Conservation (phyloP, 805 yeast genomes). For the Candida jianshihensis region DNA sequence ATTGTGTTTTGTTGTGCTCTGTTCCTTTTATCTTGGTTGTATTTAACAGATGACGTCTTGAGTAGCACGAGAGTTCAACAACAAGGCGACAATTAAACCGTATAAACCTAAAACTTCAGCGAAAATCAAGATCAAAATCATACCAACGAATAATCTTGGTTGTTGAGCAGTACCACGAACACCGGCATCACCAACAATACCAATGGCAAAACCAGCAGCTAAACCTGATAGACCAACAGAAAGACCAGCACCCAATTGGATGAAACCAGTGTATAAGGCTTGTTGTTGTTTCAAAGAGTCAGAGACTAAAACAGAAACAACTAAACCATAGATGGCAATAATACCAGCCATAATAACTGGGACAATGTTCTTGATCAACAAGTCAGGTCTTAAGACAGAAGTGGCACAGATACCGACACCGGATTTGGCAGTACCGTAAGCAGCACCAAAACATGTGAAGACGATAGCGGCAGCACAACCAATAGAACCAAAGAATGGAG, state of each 20-base stretch:
- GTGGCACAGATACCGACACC: conserved; percentile 99
- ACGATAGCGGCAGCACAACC: conserved; percentile 99
- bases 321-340: conserved; percentile 96
- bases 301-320: conserved; percentile 90
- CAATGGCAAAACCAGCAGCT: conserved; percentile 99
- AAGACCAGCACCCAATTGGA: conserved; percentile 96
- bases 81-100: conserved; percentile 96
- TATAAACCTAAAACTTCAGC: conserved; percentile 98
- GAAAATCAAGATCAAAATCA: conserved; percentile 96
- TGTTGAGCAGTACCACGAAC: conserved; percentile 98
- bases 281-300: conserved; percentile 84
- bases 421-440: conserved; percentile 98
- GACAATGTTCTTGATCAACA: conserved; percentile 85
- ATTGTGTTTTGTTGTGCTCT: neutral
- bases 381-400: conserved; percentile 94
- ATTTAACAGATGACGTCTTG: conserved; percentile 79
- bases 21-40: neutral
- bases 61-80: conserved; percentile 95
- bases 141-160: conserved; percentile 97
- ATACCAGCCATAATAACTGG: conserved; percentile 99
- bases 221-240: conserved; percentile 95
- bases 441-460: conserved; percentile 98
- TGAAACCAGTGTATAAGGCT: conserved; percentile 94
- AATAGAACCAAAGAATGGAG: conserved; percentile 98
- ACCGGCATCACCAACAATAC: conserved; percentile 99